phyloP scores from a whole-genome alignment of 768 basidiomycete genomes.

The Suillus occidentalis region DNA sequence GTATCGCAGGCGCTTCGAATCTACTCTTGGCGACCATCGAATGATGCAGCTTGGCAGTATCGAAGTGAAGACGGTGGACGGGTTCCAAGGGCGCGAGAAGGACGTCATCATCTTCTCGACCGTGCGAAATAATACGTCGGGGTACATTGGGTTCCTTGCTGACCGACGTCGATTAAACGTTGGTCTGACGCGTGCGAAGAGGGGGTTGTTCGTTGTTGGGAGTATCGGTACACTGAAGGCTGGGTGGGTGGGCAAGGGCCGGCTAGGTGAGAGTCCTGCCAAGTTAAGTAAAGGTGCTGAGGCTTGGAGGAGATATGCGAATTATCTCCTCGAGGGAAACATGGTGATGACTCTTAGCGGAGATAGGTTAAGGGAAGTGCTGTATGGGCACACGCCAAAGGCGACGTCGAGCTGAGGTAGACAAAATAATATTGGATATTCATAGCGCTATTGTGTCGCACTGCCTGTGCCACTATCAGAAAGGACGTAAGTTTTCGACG shows the following conservation, averaged over 20 bases:
- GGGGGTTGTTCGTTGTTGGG: constrained; percentile 82
- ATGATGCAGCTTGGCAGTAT: constrained; percentile 63
- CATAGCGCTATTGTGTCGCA: neutral
- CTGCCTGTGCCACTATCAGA: neutral
- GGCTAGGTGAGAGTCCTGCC: constrained; percentile 13
- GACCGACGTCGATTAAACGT: constrained; percentile 88
- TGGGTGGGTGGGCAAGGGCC: constrained; percentile 38
- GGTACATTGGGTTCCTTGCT: constrained; percentile 86
- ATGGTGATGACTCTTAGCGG: constrained; percentile 52
- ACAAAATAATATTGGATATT: neutral
- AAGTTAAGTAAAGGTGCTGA: constrained; percentile 44
- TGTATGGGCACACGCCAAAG: constrained; percentile 24
- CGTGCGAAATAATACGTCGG: constrained; percentile 75
- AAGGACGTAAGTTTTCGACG: neutral
- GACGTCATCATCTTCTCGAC: constrained; percentile 91
- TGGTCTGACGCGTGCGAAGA: constrained; percentile 83
- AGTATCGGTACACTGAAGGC: constrained; percentile 63
- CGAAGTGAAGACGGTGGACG: constrained; percentile 92
- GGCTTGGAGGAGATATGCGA: constrained; percentile 62
- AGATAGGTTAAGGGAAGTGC: constrained; percentile 38
- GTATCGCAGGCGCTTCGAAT: constrained; percentile 53
- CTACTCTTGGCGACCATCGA: constrained; percentile 63
- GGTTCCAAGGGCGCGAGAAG: constrained; percentile 93
- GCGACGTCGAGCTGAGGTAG: neutral
- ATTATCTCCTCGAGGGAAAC: constrained; percentile 51